A percentile compares a stretch with the other conserved stretches of the same genome.
phyloP scores from a whole-genome alignment of 2,329 filamentous ascomycete genomes.

The Hypoxylon sp. region DNA sequence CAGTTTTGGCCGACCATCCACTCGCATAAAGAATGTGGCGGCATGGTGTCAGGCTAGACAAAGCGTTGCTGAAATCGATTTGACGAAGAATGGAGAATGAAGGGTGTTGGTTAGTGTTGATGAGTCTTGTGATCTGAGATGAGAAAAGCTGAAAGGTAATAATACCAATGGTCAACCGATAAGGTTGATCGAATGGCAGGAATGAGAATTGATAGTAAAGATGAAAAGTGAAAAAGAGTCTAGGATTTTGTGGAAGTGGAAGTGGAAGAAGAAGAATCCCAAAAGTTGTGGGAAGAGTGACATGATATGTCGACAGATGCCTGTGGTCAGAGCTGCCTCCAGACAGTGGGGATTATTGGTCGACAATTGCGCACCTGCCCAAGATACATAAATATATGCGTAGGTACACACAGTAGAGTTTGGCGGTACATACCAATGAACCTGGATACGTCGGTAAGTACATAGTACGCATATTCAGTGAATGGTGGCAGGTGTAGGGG shows the following conservation, averaged over 20 bases:
- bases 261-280: not conserved
- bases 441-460: not conserved
- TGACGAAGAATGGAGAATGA: not conserved
- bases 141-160: not conserved
- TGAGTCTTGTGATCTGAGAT: slow-evolving; percentile 1
- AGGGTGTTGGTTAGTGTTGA: not conserved
- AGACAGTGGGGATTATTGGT: not conserved
- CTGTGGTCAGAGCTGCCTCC: not conserved
- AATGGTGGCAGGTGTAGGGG: not conserved
- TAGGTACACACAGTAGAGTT: not conserved
- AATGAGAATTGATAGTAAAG: not conserved
- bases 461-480: not conserved
- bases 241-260: slow-evolving; percentile 12
- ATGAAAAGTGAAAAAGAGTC: not conserved
- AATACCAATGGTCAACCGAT: slow-evolving; percentile 4
- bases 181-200: not conserved
- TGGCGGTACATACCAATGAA: slow-evolving; percentile 3
- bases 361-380: not conserved
- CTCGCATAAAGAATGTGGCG: slow-evolving; percentile 58
- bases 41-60: slow-evolving; percentile 50
- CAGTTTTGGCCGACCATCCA: slow-evolving; percentile 60
- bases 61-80: not conserved
- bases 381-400: not conserved
- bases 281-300: not conserved
- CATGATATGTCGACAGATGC: not conserved